A percentile compares a stretch with the other conserved stretches of the same genome.
Evolutionary conservation across 352 stramenopile genomes (phyloP).

Genomic region (Phytophthora citricola): DNA sequence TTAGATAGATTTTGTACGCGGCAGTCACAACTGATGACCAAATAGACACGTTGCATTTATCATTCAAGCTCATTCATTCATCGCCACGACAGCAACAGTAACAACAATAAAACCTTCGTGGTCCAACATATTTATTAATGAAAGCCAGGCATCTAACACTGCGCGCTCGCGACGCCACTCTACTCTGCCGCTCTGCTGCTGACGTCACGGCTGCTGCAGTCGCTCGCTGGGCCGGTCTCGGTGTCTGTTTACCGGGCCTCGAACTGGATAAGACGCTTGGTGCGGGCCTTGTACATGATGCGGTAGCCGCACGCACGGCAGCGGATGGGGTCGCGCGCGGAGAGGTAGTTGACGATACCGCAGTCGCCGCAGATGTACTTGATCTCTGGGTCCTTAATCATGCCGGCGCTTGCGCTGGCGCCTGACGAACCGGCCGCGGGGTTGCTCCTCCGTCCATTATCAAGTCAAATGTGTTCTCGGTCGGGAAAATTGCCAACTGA

Average conservation of each 20-base stretch:
- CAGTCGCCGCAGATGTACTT: slow-evolving; percentile 99
- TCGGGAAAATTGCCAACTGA: slow-evolving; percentile 37
- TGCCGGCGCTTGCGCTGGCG: slow-evolving; percentile 47
- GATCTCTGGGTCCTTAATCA: slow-evolving; percentile 91
- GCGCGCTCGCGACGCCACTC: not conserved
- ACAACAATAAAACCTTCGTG: not conserved
- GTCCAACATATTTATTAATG: slow-evolving; percentile 46
- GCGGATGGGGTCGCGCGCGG: slow-evolving; percentile 94
- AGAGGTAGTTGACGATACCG: slow-evolving; percentile 95
- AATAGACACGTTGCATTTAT: slow-evolving; percentile 35
- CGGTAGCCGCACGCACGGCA: slow-evolving; percentile 97
- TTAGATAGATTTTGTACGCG: slow-evolving; percentile 36
- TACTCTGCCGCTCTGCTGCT: not conserved
- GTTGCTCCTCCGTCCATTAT: slow-evolving; percentile 85
- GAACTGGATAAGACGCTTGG: slow-evolving; percentile 95
- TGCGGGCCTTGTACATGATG: slow-evolving; percentile 98
- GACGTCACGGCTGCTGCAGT: not conserved
- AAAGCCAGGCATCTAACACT: slow-evolving; percentile 29
- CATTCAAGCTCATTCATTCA: not conserved
- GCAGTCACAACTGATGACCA: slow-evolving; percentile 3
- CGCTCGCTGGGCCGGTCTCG: slow-evolving; percentile 4
- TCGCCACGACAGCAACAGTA: not conserved
- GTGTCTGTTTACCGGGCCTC: slow-evolving; percentile 79
- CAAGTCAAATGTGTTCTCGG: slow-evolving; percentile 11
- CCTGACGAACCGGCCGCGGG: slow-evolving; percentile 59